A percentile compares a stretch with the other conserved stretches of the same genome.
Conservation (phyloP, 2,329 filamentous ascomycete genomes). For the Orbilia javanica region DNA sequence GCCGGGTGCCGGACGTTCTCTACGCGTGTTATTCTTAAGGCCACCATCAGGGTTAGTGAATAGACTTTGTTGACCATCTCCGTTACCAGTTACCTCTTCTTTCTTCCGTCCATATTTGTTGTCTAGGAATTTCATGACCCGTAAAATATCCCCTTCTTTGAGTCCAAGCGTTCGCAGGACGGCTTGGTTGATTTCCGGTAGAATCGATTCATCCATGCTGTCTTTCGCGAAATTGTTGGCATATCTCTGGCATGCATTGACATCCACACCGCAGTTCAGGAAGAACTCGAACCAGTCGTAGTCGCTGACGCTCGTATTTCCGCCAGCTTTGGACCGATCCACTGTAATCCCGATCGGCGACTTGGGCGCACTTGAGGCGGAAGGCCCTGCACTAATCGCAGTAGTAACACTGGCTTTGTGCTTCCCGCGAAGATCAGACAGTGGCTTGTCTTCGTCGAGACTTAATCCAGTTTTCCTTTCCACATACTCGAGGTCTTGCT, state of each 20-base stretch:
- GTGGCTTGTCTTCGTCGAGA: slow-evolving; percentile 89
- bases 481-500: slow-evolving; percentile 94
- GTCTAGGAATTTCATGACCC: slow-evolving; percentile 91
- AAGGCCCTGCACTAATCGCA: slow-evolving; percentile 64
- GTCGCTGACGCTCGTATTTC: slow-evolving; percentile 68
- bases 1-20: slow-evolving; percentile 87
- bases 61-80: slow-evolving; percentile 71
- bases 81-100: slow-evolving; percentile 73
- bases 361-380: slow-evolving; percentile 61
- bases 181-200: slow-evolving; percentile 87
- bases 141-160: slow-evolving; percentile 95
- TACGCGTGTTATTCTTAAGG: slow-evolving; percentile 92
- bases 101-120: slow-evolving; percentile 79
- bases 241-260: slow-evolving; percentile 94
- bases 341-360: slow-evolving; percentile 61
- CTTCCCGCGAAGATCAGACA: slow-evolving; percentile 78
- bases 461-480: slow-evolving; percentile 88
- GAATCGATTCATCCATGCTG: slow-evolving; percentile 93
- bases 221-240: slow-evolving; percentile 88
- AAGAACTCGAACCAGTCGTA: slow-evolving; percentile 99
- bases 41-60: slow-evolving; percentile 94
- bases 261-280: slow-evolving; percentile 88
- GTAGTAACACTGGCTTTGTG: slow-evolving; percentile 65
- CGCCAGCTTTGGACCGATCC: slow-evolving; percentile 63
- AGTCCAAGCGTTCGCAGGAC: slow-evolving; percentile 89